These are phyloP conservation scores for Ophiocordyceps camponoti-saundersi DNA, from an alignment of 2,329 filamentous ascomycete species.

Conservation along the genomic window DNA sequence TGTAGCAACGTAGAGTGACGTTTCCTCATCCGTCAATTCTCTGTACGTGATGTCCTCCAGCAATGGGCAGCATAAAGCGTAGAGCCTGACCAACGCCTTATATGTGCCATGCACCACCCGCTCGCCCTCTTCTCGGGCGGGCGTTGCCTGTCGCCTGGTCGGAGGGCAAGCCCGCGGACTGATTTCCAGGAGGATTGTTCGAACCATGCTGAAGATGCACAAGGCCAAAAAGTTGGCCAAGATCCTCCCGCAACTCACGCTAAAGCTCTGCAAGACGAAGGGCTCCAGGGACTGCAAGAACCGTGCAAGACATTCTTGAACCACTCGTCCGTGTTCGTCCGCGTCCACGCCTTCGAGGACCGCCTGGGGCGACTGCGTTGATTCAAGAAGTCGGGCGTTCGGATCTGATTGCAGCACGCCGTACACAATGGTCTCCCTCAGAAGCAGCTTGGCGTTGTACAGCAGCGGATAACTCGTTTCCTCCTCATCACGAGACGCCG, in stretches of 20 bases:
- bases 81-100: constrained; percentile 31
- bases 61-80: constrained; percentile 24
- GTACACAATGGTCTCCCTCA: constrained; percentile 37
- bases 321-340: constrained; percentile 27
- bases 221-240: constrained; percentile 35
- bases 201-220: constrained; percentile 40
- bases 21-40: constrained; percentile 27
- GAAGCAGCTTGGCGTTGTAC: constrained; percentile 35
- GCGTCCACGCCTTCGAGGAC: constrained; percentile 25
- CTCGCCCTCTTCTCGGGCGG: neutral
- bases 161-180: constrained; percentile 1
- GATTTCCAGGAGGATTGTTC: constrained; percentile 32
- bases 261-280: constrained; percentile 16
- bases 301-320: constrained; percentile 31
- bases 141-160: neutral
- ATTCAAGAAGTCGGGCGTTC: constrained; percentile 16
- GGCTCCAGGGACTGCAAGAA: constrained; percentile 37
- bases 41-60: constrained; percentile 24
- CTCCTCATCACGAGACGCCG: constrained; percentile 29
- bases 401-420: constrained; percentile 33
- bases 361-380: constrained; percentile 6
- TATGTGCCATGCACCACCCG: constrained; percentile 3
- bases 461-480: constrained; percentile 30
- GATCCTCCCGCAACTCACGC: constrained; percentile 24
- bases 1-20: constrained; percentile 20